Base-by-base conservation (phyloP, 2,329 filamentous ascomycete species). In the Penicillium verrucosum region DNA sequence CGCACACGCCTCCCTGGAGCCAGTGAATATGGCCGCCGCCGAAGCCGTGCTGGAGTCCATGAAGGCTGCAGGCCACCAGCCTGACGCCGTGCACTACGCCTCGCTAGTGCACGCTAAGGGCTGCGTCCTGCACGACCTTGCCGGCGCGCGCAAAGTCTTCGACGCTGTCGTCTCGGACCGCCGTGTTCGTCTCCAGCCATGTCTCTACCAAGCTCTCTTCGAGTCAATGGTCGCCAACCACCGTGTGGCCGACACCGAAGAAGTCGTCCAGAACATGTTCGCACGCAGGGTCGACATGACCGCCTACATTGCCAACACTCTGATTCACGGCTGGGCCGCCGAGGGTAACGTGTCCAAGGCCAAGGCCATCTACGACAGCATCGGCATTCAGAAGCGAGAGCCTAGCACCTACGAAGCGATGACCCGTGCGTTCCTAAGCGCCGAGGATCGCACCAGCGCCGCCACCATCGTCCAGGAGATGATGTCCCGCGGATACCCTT, bases 371-470 rank as follows among this genome's bases (percentile, higher is more conserved):
- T 99, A 96, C 71, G 83, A 89, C 57, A 81, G 83, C n/a, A 87
- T 99, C 4, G 84, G 87, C 9, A 82, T 85, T 29, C 83, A 86
- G 53, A 92, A 88, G 77, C 87, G 94, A 56, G 94, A 99, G 79
- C 94, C 94, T 4, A 97, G 92, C 80, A 99, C 94, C 5, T 99
- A 99, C 74, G 94, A 99, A 78, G 92, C 93, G 40, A 99, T 99
- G 94, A 96, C 92, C 5, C 85, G 94, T 44, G 94, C 94, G 0
- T 97, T 88, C 76, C 84, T 99, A 53, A 86, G 91, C 11, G 88
- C 89, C 4, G 90, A 95, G 70, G 86, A 95, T 71, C 87, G 90
- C 34, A 82, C 86, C 47, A 82, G 84, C 56, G 94, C 94, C 38
- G 86, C 91, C 77, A 77, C 70, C 11, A 88, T 96, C 14, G 92